Evolutionary conservation across 768 basidiomycete species (phyloP).

Genomic region (Tulasnella sp.): DNA sequence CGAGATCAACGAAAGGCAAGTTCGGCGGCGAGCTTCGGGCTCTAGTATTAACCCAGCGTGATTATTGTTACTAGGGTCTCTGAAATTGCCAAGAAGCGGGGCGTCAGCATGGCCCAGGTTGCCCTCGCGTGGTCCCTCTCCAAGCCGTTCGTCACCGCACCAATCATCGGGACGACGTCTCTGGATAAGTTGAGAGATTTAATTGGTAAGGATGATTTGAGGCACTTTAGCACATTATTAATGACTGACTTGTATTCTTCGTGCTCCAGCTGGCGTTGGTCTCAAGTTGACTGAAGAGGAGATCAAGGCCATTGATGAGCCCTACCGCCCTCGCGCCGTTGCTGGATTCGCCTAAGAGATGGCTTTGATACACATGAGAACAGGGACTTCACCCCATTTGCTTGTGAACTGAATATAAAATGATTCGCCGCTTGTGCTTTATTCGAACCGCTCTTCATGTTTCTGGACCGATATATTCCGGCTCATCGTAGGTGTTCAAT

Average conservation of each 20-base stretch:
- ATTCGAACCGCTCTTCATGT: too few relatives aligned
- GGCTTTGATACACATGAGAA: background rate
- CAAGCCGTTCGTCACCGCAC: slow-evolving; percentile 18
- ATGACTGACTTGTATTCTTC: background rate
- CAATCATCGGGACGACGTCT: slow-evolving; percentile 24
- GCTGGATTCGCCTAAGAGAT: slow-evolving; percentile 30
- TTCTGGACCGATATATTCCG: too few relatives aligned
- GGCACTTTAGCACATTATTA: background rate
- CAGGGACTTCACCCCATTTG: background rate
- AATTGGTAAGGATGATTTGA: slow-evolving; percentile 41
- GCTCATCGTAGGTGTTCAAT: too few relatives aligned
- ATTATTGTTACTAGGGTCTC: slow-evolving; percentile 30
- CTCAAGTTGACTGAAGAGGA: slow-evolving; percentile 39
- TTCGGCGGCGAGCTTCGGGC: background rate
- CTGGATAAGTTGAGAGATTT: slow-evolving; percentile 41
- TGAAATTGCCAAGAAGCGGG: slow-evolving; percentile 36
- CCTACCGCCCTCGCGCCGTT: slow-evolving; percentile 37
- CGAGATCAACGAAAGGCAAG: slow-evolving; percentile 20
- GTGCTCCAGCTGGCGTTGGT: background rate
- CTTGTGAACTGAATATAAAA: background rate
- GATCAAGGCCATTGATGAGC: slow-evolving; percentile 37
- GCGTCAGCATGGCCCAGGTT: slow-evolving; percentile 39
- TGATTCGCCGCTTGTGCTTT: too few relatives aligned
- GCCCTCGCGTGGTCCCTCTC: slow-evolving; percentile 34
- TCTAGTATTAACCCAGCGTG: background rate